Base-by-base conservation (phyloP, 371 early-diverging fungal species). In the Zychaea mexicana region DNA sequence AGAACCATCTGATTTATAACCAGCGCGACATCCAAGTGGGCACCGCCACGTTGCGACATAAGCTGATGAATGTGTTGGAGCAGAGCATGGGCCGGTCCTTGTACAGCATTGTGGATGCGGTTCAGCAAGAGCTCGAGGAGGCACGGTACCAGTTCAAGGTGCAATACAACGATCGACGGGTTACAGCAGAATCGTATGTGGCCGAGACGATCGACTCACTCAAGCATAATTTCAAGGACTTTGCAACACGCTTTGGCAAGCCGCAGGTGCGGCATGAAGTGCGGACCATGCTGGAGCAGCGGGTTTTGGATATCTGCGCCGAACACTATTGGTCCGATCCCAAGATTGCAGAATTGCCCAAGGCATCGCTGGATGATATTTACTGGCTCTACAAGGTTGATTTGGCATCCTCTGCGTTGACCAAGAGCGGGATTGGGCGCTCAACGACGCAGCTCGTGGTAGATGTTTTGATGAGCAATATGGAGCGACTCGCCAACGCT, bases 81-180 rank as follows among this genome's bases (percentile, higher is more conserved):
- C 90, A 92, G 60, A 92, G 90, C 68, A 97, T 98, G 98, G 90
- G 91, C 21, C 82, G 87, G 33, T 92, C 89, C 17, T 78, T 97
- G 47, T 86, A 88, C 61, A 79, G 82, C 15, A 90, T 98, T 66
- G 87, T 93, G 21, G 93, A 94, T 64, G 91, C 94, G 0, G 97
- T 97, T 17, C 94, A 96, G 61, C 78, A 77, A 57, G 97, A 97
- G 69, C 79, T 98, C 26, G 97, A 97, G 56, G 97, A 98, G 76
- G 88, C 96, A 2, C 86, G 91, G 19, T 98, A 98, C 71, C 96
- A 97, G 77, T 96, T 95, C 84, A 98, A 98, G 76, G 98, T 98
- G 8, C 94, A 96, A 62, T 98, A 97, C 85, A 97, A 97, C 63
- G 98, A 98, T 70, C 92, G 85, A 24, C 81, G 90, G 47, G 92